Evolutionary conservation across 345 rosid genomes (phyloP).

Genomic region (Ailanthus altissimus): DNA sequence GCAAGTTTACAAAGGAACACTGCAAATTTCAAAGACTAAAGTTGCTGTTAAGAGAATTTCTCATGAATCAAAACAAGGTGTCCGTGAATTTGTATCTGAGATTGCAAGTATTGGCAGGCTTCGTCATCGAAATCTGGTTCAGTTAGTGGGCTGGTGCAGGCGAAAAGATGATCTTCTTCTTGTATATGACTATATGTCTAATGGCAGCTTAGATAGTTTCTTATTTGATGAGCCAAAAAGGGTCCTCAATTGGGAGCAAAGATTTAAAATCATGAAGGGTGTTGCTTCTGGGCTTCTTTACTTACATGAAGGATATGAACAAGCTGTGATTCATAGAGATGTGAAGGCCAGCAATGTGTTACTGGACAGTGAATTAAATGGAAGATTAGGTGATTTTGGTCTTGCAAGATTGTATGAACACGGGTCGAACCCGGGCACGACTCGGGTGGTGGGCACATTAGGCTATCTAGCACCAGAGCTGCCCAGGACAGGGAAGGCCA

Average conservation of each 20-base stretch:
- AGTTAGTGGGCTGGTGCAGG: slow-evolving; percentile 82
- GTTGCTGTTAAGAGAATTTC: slow-evolving; percentile 82
- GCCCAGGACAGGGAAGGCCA: slow-evolving; percentile 78
- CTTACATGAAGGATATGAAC: slow-evolving; percentile 88
- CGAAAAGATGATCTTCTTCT: slow-evolving; percentile 65
- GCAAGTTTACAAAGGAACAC: slow-evolving; percentile 70
- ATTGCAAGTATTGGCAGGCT: slow-evolving; percentile 87
- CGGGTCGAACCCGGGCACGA: slow-evolving; percentile 78
- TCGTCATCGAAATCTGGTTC: slow-evolving; percentile 87
- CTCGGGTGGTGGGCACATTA: slow-evolving; percentile 85
- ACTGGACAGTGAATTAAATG: slow-evolving; percentile 74
- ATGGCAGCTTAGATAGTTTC: slow-evolving; percentile 86
- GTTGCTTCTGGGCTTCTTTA: slow-evolving; percentile 83
- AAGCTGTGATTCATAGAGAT: slow-evolving; percentile 85
- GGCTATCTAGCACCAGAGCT: slow-evolving; percentile 94
- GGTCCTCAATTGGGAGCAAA: slow-evolving; percentile 72
- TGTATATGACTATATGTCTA: slow-evolving; percentile 88
- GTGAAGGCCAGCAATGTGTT: slow-evolving; percentile 86
- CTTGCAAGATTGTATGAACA: slow-evolving; percentile 82
- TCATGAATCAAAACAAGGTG: slow-evolving; percentile 80
- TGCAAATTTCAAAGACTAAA: slow-evolving; percentile 46
- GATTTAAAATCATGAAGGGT: slow-evolving; percentile 66
- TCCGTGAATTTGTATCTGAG: slow-evolving; percentile 84
- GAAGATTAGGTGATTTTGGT: slow-evolving; percentile 87
- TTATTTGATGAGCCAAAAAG: slow-evolving; percentile 55